Percentiles rank a stretch among this genome's conserved stretches.
Evolutionary conservation across 345 rosid genomes (phyloP).

Genomic region (Citrus maxima): DNA sequence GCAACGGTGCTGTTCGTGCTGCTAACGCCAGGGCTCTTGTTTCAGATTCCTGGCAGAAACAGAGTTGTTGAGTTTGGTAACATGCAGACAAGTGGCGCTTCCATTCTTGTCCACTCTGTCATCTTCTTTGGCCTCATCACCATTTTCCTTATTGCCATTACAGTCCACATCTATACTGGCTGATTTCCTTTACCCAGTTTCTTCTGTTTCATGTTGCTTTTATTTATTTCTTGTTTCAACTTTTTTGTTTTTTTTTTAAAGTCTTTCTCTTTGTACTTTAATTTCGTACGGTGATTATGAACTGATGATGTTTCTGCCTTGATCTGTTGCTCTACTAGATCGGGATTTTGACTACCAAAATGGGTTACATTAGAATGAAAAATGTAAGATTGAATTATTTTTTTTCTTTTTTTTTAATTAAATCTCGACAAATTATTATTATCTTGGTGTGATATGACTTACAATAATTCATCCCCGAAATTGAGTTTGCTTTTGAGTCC

Average conservation of each 20-base stretch:
- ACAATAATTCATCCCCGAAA: no score
- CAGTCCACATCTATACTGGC: slow-evolving; percentile 55
- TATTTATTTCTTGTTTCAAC: background rate
- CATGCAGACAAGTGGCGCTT: slow-evolving; percentile 61
- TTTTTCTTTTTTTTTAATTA: no score
- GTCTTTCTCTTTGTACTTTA: background rate
- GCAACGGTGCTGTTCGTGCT: slow-evolving; percentile 67
- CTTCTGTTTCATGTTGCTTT: no score
- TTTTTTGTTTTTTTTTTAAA: background rate
- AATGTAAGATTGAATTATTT: no score
- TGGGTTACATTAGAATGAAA: no score
- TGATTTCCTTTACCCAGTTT: background rate
- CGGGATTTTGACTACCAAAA: no score
- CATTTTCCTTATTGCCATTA: slow-evolving; percentile 55
- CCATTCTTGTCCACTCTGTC: slow-evolving; percentile 57
- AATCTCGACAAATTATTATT: no score
- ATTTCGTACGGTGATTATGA: no score
- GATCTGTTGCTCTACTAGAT: no score
- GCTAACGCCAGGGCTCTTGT: slow-evolving; percentile 64
- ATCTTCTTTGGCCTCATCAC: slow-evolving; percentile 59
- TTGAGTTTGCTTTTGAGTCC: no score
- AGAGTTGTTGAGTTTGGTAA: slow-evolving; percentile 59
- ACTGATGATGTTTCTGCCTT: no score
- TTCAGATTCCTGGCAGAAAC: slow-evolving; percentile 63
- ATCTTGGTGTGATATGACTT: no score